phyloP scores from a whole-genome alignment of 805 yeast genomes.

The Nakazawaea ernobii region DNA sequence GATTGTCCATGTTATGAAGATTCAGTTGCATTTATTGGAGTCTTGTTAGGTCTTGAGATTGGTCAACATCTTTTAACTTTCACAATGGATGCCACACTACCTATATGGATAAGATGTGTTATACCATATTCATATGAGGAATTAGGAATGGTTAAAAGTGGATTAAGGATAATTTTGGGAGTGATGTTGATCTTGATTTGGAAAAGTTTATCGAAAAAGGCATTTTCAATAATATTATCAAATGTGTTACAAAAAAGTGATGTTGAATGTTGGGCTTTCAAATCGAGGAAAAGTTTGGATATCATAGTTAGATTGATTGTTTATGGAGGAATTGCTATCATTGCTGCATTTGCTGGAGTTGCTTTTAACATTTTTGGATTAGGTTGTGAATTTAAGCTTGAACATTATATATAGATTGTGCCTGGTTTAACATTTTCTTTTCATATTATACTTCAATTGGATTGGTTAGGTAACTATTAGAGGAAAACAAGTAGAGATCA shows the following conservation, averaged over 20 bases:
- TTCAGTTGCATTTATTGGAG: constrained; percentile 89
- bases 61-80: constrained; percentile 45
- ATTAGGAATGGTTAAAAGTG: constrained; percentile 35
- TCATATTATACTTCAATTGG: no score
- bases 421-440: no score
- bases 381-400: constrained; percentile 2
- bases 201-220: constrained; percentile 70
- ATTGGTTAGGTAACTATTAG: no score
- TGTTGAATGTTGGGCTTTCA: constrained; percentile 41
- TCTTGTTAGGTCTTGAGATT: constrained; percentile 69
- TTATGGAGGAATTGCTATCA: constrained; percentile 72
- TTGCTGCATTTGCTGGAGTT: constrained; percentile 42
- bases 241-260: constrained; percentile 41
- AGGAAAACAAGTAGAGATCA: no score
- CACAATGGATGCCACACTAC: constrained; percentile 6
- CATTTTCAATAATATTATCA: constrained; percentile 50
- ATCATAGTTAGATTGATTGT: constrained; percentile 72
- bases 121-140: constrained; percentile 36
- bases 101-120: constrained; percentile 17
- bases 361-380: constrained; percentile 10
- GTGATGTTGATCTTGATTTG: constrained; percentile 57
- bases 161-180: constrained; percentile 55
- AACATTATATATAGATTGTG: neutral
- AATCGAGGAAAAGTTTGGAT: constrained; percentile 65
- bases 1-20: constrained; percentile 97